A percentile compares a stretch with the other conserved stretches of the same genome.
These are phyloP conservation scores for Sclerotinia glacialis DNA, from an alignment of 2,329 filamentous ascomycete species.

Conservation along the genomic window DNA sequence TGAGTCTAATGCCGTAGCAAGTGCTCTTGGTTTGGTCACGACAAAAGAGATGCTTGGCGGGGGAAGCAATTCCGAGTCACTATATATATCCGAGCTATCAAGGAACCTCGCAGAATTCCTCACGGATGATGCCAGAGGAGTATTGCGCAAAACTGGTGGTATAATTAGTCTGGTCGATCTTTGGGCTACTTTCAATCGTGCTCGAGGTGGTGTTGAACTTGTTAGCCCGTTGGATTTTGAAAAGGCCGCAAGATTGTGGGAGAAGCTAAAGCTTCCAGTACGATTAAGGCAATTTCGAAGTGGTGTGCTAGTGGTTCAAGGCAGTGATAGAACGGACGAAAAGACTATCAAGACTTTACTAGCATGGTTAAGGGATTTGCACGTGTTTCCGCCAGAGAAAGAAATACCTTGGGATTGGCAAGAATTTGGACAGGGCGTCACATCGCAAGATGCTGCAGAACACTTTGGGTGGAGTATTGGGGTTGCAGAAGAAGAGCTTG, in stretches of 20 bases:
- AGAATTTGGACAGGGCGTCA: slow-evolving; percentile 78
- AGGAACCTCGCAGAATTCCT: slow-evolving; percentile 85
- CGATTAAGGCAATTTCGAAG: slow-evolving; percentile 86
- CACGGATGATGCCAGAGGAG: slow-evolving; percentile 76
- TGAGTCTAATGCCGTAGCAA: slow-evolving; percentile 72
- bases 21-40: slow-evolving; percentile 82
- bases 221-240: slow-evolving; percentile 90
- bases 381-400: slow-evolving; percentile 60
- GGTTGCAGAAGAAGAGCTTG: slow-evolving; percentile 89
- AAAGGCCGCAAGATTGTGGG: slow-evolving; percentile 85
- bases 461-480: slow-evolving; percentile 96
- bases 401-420: slow-evolving; percentile 73
- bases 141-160: slow-evolving; percentile 76
- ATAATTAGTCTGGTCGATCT: slow-evolving; percentile 88
- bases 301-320: slow-evolving; percentile 90
- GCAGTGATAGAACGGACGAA: slow-evolving; percentile 83
- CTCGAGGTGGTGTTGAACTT: slow-evolving; percentile 87
- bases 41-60: slow-evolving; percentile 90
- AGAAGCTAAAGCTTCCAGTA: slow-evolving; percentile 79
- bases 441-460: slow-evolving; percentile 83
- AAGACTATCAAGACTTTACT: slow-evolving; percentile 77
- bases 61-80: slow-evolving; percentile 69
- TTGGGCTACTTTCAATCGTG: slow-evolving; percentile 93
- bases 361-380: slow-evolving; percentile 73
- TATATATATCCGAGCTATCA: slow-evolving; percentile 86